Evolutionary conservation across 345 rosid species (phyloP).

Genomic region (Hibiscus tridactylites): DNA sequence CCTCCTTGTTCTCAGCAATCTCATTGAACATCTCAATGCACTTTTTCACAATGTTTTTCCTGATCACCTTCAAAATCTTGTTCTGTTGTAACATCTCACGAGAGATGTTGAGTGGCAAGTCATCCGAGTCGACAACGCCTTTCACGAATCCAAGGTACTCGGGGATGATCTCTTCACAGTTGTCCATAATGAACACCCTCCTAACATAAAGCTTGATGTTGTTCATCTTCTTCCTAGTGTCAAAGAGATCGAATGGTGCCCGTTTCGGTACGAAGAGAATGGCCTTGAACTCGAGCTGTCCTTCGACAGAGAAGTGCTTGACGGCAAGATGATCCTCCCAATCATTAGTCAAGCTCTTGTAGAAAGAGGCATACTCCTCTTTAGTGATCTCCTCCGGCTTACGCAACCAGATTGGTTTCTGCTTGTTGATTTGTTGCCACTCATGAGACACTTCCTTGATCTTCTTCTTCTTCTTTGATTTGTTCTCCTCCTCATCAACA

Average conservation of each 20-base stretch:
- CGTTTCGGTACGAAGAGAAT: constrained; percentile 70
- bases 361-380: constrained; percentile 81
- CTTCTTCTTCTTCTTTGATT: constrained; percentile 63
- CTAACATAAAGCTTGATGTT: constrained; percentile 83
- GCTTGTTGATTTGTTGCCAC: constrained; percentile 83
- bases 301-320: constrained; percentile 87
- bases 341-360: constrained; percentile 79
- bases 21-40: constrained; percentile 89
- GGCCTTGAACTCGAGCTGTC: constrained; percentile 89
- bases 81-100: constrained; percentile 86
- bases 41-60: constrained; percentile 88
- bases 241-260: constrained; percentile 86
- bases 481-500: constrained; percentile 69
- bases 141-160: constrained; percentile 78
- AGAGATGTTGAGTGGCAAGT: constrained; percentile 85
- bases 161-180: constrained; percentile 79
- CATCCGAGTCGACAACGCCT: constrained; percentile 91
- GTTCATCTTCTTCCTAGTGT: constrained; percentile 75
- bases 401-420: constrained; percentile 90
- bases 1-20: constrained; percentile 82
- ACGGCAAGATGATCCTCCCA: constrained; percentile 89
- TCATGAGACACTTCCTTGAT: constrained; percentile 85
- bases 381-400: constrained; percentile 83
- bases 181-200: constrained; percentile 90
- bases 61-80: constrained; percentile 87